Base-by-base conservation (phyloP, 352 stramenopile species). In the Pythium dissimile region DNA sequence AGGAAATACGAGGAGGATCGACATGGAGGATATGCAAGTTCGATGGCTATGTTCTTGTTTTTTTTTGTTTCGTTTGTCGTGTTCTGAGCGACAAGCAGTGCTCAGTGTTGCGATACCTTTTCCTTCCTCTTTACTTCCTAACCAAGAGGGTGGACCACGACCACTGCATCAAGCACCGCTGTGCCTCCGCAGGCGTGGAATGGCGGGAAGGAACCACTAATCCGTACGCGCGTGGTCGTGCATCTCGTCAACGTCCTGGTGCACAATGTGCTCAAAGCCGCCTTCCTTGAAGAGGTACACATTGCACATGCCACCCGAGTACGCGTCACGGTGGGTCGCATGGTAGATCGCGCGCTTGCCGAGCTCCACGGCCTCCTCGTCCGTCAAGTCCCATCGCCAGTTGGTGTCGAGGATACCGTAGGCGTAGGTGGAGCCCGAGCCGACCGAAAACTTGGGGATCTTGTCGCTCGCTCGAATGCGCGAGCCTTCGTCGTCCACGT, bases 401-500 rank as follows among this genome's bases (percentile, higher is more conserved):
- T 97, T 88, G 38, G 75, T 97, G 72, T 99, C 98, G 34, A 99
- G 79, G 31, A 99, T 90, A 68, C 97, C 98, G 71, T 99, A 99
- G 10, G 98, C 97, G 81, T 99, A 99, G 13, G 96, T 99, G 24
- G 95, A 99, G 43, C 98, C 98, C 28, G 92, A 99, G 41, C 98
- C 98, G 31, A 99, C 97, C 35, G 92, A 99, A 75, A 99, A 99
- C 74, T 98, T 97, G 66, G 96, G 86, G 35, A 96, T 86, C 56
- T 90, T 75, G 60, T 93, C 85, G 39, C 97, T 97, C 21, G 97
- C 97, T 60, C 98, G 90, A 37, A 99, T 92, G 41, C 98, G 86
- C 13, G 96, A 99, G 54, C 96, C 98, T 70, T 99, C 97, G 68
- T 99, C 95, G 76, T 99, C 98, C n/a, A 99, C 96, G 69, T 99